These are phyloP conservation scores for Trichophyton equinum DNA, from an alignment of 2,329 filamentous ascomycete genomes.

Conservation along the genomic window DNA sequence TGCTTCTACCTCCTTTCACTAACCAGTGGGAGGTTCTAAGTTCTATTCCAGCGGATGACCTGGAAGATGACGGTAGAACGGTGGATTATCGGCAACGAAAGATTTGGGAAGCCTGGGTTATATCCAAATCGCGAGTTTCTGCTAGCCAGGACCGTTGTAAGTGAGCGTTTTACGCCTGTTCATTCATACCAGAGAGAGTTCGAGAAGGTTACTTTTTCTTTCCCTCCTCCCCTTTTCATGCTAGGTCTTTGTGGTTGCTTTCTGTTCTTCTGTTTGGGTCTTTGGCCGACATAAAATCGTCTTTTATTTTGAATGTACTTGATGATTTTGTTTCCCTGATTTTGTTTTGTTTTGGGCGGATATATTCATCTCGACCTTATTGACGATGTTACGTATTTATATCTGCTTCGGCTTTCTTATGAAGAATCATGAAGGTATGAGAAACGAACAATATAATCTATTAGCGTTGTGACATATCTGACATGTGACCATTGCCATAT, in stretches of 20 bases:
- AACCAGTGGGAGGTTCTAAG: conserved; percentile 18
- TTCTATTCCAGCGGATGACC: conserved; percentile 20
- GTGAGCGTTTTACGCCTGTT: neutral
- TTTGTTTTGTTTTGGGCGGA: neutral
- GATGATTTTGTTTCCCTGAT: neutral
- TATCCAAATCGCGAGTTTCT: conserved; percentile 15
- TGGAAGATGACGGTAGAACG: conserved; percentile 27
- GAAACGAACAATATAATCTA: neutral
- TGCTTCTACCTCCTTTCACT: conserved; percentile 9
- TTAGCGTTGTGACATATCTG: neutral
- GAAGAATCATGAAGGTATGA: neutral
- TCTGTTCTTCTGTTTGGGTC: neutral
- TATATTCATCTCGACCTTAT: neutral
- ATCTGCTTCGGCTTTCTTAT: neutral
- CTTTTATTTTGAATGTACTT: neutral
- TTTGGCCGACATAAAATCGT: neutral
- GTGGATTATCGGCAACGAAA: conserved; percentile 23
- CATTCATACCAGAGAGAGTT: neutral
- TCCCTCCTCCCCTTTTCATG: neutral
- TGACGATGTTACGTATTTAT: neutral
- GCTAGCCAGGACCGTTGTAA: neutral
- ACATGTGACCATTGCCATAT: neutral
- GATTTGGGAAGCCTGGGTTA: conserved; percentile 30
- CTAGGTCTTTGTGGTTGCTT: neutral
- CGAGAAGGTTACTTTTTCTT: neutral